Conservation (phyloP, 2,329 filamentous ascomycete genomes). For the Penicillium sp. region DNA sequence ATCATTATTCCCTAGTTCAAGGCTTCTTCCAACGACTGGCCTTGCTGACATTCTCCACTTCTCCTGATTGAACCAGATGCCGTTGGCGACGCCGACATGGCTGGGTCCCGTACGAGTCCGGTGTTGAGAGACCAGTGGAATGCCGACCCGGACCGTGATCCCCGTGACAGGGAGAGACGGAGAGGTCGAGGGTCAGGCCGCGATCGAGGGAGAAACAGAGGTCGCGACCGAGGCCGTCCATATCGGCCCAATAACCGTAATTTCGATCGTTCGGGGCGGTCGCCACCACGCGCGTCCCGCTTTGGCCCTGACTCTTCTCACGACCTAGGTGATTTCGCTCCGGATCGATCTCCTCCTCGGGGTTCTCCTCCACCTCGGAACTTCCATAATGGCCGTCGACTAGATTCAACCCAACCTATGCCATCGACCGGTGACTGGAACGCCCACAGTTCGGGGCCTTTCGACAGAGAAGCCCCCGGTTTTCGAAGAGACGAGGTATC, state of each 20-base stretch:
- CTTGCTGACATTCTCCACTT: constrained; percentile 5
- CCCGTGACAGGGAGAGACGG: constrained; percentile 28
- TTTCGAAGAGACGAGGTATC: constrained; percentile 27
- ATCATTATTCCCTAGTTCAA: constrained; percentile 7
- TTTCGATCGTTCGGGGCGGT: constrained; percentile 36
- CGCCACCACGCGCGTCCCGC: constrained; percentile 30
- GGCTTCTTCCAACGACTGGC: constrained; percentile 8
- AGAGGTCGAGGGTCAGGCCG: constrained; percentile 38
- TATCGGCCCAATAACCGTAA: constrained; percentile 29
- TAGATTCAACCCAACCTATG: constrained; percentile 16
- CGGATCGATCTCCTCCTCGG: constrained; percentile 20
- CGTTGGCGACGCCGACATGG: constrained; percentile 40
- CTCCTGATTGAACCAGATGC: constrained; percentile 32
- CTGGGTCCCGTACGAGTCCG: constrained; percentile 43
- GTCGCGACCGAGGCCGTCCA: constrained; percentile 33
- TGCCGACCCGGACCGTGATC: constrained; percentile 37
- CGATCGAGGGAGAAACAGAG: constrained; percentile 34
- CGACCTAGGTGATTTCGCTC: constrained; percentile 25
- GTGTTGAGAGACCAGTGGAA: constrained; percentile 46
- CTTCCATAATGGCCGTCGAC: constrained; percentile 18
- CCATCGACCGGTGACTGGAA: constrained; percentile 19
- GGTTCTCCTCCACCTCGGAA: constrained; percentile 23
- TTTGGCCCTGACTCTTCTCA: constrained; percentile 26
- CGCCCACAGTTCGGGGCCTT: constrained; percentile 12
- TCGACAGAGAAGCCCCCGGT: constrained; percentile 16